Percentiles rank a stretch among this genome's conserved stretches.
Conservation (phyloP, 2,329 filamentous ascomycete species). For the Colletotrichum acutatum region DNA sequence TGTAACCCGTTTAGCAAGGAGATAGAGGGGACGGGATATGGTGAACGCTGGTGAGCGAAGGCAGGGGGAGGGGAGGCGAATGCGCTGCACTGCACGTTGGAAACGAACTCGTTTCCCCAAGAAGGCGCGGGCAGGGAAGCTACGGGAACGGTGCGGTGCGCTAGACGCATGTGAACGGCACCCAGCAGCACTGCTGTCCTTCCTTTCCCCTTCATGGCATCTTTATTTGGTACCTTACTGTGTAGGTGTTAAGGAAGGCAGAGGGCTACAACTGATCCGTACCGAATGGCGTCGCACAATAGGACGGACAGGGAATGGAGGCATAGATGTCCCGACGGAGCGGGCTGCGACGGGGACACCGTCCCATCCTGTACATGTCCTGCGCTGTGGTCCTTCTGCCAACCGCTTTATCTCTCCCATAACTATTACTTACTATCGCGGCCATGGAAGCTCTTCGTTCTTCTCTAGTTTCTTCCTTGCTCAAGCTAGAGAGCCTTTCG, state of each 20-base stretch:
- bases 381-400: neutral
- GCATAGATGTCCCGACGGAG: slow-evolving; percentile 29
- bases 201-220: neutral
- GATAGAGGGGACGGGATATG: neutral
- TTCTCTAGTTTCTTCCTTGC: neutral
- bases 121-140: neutral
- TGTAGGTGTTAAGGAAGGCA: too few relatives aligned
- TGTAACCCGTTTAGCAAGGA: neutral
- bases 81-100: slow-evolving; percentile 25
- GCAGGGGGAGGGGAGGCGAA: slow-evolving; percentile 6
- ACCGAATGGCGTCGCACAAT: neutral
- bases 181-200: neutral
- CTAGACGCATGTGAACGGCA: slow-evolving; percentile 27
- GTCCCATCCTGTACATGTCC: neutral
- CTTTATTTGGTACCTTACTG: too few relatives aligned
- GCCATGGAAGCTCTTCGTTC: neutral
- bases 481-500: neutral
- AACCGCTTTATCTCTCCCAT: neutral
- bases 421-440: neutral
- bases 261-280: neutral
- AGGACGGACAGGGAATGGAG: slow-evolving; percentile 23
- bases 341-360: neutral
- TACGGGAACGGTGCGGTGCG: slow-evolving; percentile 14
- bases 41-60: neutral
- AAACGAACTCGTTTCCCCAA: slow-evolving; percentile 28